These are phyloP conservation scores for Rhytidhysteron rufulum DNA, from an alignment of 2,329 filamentous ascomycete species.

Conservation along the genomic window DNA sequence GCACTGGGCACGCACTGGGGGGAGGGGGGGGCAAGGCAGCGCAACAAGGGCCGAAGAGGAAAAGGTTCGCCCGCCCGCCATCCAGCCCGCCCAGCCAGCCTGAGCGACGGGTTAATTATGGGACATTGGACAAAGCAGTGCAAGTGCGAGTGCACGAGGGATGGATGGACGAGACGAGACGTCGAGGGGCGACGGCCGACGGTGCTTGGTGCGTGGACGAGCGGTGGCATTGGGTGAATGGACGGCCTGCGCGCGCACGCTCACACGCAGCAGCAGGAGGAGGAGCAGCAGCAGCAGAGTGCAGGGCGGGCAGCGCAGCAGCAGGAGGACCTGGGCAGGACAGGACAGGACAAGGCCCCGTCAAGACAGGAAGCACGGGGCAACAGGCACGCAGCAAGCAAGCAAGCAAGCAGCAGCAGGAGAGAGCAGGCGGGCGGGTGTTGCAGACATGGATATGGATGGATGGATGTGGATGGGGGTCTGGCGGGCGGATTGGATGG, in stretches of 20 bases:
- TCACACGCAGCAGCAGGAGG: too few relatives aligned
- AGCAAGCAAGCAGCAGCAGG: too few relatives aligned
- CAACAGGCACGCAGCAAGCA: neutral
- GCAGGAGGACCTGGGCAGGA: too few relatives aligned
- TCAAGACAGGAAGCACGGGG: neutral
- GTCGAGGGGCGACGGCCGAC: neutral
- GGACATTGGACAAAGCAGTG: slow-evolving; percentile 19
- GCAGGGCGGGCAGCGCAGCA: neutral
- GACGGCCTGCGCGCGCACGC: neutral
- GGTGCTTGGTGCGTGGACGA: too few relatives aligned
- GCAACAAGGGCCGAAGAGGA: slow-evolving; percentile 6
- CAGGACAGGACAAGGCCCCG: too few relatives aligned
- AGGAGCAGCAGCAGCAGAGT: too few relatives aligned
- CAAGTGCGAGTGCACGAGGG: neutral
- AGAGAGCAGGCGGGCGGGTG: too few relatives aligned
- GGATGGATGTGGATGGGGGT: too few relatives aligned
- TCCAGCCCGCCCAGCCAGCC: neutral
- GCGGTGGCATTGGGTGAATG: too few relatives aligned
- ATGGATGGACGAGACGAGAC: neutral
- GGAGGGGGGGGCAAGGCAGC: slow-evolving; percentile 5
- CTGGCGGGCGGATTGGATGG: too few relatives aligned
- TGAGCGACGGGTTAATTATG: slow-evolving; percentile 20
- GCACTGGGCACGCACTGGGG: slow-evolving; percentile 1
- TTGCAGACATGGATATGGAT: too few relatives aligned
- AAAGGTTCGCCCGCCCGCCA: slow-evolving; percentile 9